phyloP scores from a whole-genome alignment of 176 grass and related monocot species.

The Triticum monococcum region DNA sequence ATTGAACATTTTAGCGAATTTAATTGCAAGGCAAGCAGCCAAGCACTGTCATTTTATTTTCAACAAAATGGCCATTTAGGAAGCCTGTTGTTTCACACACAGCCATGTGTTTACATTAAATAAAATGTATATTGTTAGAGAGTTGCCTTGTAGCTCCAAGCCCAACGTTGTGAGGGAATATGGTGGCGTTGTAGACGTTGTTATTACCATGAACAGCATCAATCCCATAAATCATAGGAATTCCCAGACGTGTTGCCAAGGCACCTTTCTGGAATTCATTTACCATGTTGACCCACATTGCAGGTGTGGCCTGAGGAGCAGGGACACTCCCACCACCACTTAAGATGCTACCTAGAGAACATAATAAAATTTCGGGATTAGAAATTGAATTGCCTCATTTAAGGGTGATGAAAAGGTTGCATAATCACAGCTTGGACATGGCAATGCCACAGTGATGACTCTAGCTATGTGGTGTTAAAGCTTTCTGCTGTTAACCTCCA shows the following conservation, averaged over 20 bases:
- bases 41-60: too few species aligned
- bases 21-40: neutral
- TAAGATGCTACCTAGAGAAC: conserved; percentile 74
- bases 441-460: neutral
- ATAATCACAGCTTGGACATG: conserved; percentile 14
- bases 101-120: neutral
- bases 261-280: conserved; percentile 95
- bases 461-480: neutral
- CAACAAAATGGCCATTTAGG: neutral
- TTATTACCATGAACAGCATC: conserved; percentile 99
- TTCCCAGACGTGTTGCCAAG: conserved; percentile 80
- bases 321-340: conserved; percentile 97
- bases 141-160: conserved; percentile 95
- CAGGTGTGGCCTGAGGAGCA: conserved; percentile 70
- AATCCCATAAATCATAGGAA: conserved; percentile 98
- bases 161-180: conserved; percentile 95
- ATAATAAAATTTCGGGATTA: neutral
- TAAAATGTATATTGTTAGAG: conserved; percentile 12
- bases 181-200: conserved; percentile 92
- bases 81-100: neutral
- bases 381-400: neutral
- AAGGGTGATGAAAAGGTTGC: neutral
- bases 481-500: neutral
- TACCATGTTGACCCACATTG: conserved; percentile 89
- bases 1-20: neutral